These are phyloP conservation scores for Dimargaris cristalligena DNA, from an alignment of 192 early-diverging fungal species.

Conservation along the genomic window DNA sequence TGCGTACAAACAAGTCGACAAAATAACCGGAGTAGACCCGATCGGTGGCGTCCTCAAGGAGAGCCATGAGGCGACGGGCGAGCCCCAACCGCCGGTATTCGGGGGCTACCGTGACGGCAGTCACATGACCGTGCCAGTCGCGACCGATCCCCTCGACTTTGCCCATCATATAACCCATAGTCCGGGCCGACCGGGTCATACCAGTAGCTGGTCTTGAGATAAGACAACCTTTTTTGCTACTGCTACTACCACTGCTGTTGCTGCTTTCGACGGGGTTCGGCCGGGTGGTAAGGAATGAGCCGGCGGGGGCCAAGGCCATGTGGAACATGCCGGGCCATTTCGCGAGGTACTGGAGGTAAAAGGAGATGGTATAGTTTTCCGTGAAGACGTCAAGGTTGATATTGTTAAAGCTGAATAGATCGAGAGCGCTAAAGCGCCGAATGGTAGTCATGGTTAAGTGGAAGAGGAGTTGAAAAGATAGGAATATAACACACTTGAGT, in stretches of 20 bases:
- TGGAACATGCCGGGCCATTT: conserved; percentile 89
- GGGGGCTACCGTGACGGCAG: conserved; percentile 89
- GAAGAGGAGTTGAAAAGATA: no score
- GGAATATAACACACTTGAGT: no score
- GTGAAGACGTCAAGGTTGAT: conserved; percentile 21
- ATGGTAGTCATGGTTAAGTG: conserved; percentile 27
- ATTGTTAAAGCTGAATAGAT: conserved; percentile 90
- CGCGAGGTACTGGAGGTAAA: conserved; percentile 85
- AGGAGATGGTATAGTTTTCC: conserved; percentile 76
- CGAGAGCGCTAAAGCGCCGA: conserved; percentile 61
- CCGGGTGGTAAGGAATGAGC: no score
- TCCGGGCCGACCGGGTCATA: no score
- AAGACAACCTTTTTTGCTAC: no score
- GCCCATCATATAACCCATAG: no score
- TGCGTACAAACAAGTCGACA: conserved; percentile 91
- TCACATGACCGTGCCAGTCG: conserved; percentile 97
- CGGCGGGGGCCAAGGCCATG: conserved; percentile 55
- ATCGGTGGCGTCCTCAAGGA: conserved; percentile 81
- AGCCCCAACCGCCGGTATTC: conserved; percentile 86
- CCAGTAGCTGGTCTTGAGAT: no score
- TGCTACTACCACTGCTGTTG: no score
- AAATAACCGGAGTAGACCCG: conserved; percentile 77
- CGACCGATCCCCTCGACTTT: conserved; percentile 81
- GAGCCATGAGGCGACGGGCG: conserved; percentile 71
- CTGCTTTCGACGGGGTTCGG: no score